phyloP scores from a whole-genome alignment of 2,329 filamentous ascomycete species.

The Colletotrichum graminicola region DNA sequence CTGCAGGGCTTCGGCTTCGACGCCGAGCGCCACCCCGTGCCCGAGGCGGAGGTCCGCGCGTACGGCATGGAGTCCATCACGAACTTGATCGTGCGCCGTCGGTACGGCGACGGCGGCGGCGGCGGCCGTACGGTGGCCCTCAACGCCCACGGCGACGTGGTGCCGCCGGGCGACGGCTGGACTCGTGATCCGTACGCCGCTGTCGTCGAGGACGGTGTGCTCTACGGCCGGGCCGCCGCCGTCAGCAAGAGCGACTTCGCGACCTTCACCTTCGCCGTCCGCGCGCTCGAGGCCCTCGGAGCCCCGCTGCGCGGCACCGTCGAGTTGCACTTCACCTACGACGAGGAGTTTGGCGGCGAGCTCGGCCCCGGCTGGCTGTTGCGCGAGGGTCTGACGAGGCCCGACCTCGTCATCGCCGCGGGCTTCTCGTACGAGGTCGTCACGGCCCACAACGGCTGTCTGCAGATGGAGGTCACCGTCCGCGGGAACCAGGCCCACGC shows the following conservation, averaged over 20 bases:
- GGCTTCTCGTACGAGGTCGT: conserved; percentile 39
- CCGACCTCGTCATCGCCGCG: conserved; percentile 33
- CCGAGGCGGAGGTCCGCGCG: conserved; percentile 24
- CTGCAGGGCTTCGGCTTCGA: conserved; percentile 27
- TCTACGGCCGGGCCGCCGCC: conserved; percentile 35
- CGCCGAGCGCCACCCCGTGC: conserved; percentile 35
- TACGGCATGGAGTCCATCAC: conserved; percentile 40
- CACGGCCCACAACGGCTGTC: conserved; percentile 35
- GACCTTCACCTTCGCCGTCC: conserved; percentile 32
- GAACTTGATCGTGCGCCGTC: conserved; percentile 36
- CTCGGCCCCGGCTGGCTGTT: conserved; percentile 37
- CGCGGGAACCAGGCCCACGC: conserved; percentile 34
- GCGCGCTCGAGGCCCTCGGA: conserved; percentile 28
- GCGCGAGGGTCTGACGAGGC: conserved; percentile 25
- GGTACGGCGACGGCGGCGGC: conserved; percentile 17
- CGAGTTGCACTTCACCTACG: conserved; percentile 38
- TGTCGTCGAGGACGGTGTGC: conserved; percentile 28
- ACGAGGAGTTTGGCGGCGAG: conserved; percentile 39
- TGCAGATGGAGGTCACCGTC: conserved; percentile 35
- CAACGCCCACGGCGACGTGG: conserved; percentile 39
- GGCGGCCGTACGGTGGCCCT: conserved; percentile 32
- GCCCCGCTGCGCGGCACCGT: conserved; percentile 12
- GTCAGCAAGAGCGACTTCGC: conserved; percentile 40
- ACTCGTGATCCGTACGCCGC: conserved; percentile 30
- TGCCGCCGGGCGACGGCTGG: conserved; percentile 33